A percentile compares a stretch with the other conserved stretches of the same genome.
These are phyloP conservation scores for Acacia crassicarpa DNA, from an alignment of 306 rosid species.

Conservation along the genomic window DNA sequence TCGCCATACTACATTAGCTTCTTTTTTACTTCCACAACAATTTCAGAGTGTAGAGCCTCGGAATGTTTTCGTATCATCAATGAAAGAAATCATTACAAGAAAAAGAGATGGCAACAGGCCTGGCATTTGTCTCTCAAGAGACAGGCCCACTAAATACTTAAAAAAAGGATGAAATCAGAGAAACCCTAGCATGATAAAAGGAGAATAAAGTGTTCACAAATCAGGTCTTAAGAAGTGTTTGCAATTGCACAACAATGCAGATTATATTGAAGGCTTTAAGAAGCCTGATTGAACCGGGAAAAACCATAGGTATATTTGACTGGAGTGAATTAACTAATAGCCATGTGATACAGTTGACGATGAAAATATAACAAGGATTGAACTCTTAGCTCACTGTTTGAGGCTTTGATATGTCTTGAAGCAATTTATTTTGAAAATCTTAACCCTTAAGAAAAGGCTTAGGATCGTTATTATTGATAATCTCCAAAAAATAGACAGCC, in stretches of 20 bases:
- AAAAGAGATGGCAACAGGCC: background rate
- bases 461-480: background rate
- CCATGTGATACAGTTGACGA: background rate
- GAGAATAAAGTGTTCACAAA: background rate
- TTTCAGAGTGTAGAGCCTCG: background rate
- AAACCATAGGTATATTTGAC: background rate
- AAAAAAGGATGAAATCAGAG: background rate
- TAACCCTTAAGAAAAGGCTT: background rate
- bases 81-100: background rate
- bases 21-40: background rate
- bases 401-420: background rate
- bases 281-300: background rate
- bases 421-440: background rate
- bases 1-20: background rate
- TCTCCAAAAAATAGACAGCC: background rate
- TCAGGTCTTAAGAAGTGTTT: background rate
- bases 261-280: background rate
- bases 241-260: background rate
- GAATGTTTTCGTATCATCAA: background rate
- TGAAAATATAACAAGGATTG: conserved; percentile 2
- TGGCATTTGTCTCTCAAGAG: background rate
- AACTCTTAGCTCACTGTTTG: background rate
- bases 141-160: background rate
- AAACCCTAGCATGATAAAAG: background rate
- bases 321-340: background rate